These are phyloP conservation scores for Cadophora sp. DNA, from an alignment of 2,329 filamentous ascomycete genomes.

Conservation along the genomic window DNA sequence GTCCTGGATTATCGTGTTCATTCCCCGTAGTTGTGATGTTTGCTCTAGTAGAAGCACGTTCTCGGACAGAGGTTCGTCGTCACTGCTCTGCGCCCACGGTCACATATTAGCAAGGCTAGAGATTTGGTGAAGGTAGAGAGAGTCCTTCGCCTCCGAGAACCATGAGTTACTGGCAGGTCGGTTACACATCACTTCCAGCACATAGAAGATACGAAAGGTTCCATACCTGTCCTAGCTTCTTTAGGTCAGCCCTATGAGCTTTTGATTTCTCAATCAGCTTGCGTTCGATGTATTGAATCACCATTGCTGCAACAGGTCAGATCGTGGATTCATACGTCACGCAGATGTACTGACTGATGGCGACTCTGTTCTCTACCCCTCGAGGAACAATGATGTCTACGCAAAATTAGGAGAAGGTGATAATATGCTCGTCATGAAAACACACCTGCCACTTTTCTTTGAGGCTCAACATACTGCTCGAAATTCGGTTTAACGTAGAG, in stretches of 20 bases:
- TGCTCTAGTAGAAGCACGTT: conserved; percentile 78
- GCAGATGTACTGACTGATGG: conserved; percentile 67
- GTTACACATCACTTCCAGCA: background rate
- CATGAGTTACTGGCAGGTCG: background rate
- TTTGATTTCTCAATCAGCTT: conserved; percentile 87
- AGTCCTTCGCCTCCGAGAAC: background rate
- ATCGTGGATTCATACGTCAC: conserved; percentile 4
- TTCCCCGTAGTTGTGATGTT: conserved; percentile 81
- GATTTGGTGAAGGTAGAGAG: background rate
- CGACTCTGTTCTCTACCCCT: conserved; percentile 92
- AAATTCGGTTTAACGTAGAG: conserved; percentile 96
- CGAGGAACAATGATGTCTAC: conserved; percentile 91
- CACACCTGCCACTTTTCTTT: conserved; percentile 81
- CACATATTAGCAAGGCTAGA: background rate
- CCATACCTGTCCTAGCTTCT: conserved; percentile 66
- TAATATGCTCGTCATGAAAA: conserved; percentile 13
- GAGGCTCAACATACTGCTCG: conserved; percentile 90
- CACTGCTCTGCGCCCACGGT: conserved; percentile 57
- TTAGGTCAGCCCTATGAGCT: conserved; percentile 80
- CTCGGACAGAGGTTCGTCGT: conserved; percentile 74
- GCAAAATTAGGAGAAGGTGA: conserved; percentile 9
- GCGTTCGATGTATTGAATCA: conserved; percentile 89
- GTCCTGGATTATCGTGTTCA: conserved; percentile 90
- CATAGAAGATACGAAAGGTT: background rate
- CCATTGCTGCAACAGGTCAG: conserved; percentile 69